These are phyloP conservation scores for Lactarius akahatsu DNA, from an alignment of 768 basidiomycete species.

Conservation along the genomic window DNA sequence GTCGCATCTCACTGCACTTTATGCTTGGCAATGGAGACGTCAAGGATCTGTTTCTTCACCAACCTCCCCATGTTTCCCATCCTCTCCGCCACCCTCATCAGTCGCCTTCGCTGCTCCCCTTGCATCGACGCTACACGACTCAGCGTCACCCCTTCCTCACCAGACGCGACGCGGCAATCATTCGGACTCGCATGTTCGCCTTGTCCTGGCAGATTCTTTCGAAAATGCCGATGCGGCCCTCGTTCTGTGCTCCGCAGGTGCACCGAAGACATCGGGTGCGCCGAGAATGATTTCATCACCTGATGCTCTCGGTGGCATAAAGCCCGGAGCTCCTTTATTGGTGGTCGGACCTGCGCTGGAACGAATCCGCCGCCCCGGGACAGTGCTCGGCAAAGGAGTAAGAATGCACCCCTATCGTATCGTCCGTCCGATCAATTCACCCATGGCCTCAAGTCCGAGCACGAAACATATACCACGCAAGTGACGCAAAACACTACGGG, in stretches of 20 bases:
- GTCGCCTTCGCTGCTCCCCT: conserved; percentile 20
- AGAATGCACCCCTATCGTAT: conserved; percentile 60
- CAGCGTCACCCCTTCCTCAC: conserved; percentile 9
- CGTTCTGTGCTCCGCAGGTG: conserved; percentile 40
- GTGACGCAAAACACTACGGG: conserved; percentile 13
- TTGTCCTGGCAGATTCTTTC: conserved; percentile 34
- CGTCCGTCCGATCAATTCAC: conserved; percentile 24
- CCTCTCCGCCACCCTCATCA: conserved; percentile 18
- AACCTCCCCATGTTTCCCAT: conserved; percentile 27
- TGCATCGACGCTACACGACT: conserved; percentile 19
- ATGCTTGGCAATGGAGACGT: conserved; percentile 19
- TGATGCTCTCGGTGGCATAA: conserved; percentile 25
- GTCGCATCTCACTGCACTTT: neutral
- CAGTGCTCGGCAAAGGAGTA: conserved; percentile 45
- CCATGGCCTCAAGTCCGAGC: neutral
- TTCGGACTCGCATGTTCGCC: conserved; percentile 24
- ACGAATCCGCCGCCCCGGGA: conserved; percentile 45
- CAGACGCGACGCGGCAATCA: conserved; percentile 10
- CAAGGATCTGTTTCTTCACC: conserved; percentile 27
- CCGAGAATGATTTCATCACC: conserved; percentile 24
- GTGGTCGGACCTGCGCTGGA: conserved; percentile 51
- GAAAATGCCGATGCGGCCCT: conserved; percentile 56
- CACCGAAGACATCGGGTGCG: conserved; percentile 31
- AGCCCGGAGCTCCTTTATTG: conserved; percentile 39
- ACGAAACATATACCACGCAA: conserved; percentile 14